phyloP scores from a whole-genome alignment of 169 alveolate genomes.

The Blepharisma undulans region DNA sequence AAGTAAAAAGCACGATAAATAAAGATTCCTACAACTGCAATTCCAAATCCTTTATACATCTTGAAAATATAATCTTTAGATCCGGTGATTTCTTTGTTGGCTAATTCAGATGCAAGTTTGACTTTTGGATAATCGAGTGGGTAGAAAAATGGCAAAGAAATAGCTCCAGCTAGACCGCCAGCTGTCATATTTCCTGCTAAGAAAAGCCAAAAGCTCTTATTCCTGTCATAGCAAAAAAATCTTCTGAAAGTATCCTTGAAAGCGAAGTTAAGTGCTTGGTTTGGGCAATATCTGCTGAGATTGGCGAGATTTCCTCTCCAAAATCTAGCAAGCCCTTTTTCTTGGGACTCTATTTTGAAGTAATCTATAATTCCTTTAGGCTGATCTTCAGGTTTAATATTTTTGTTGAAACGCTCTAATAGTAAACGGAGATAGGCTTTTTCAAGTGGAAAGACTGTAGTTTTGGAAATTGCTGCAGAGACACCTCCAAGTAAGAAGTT shows the following conservation, averaged over 20 bases:
- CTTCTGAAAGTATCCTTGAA: conserved; percentile 94
- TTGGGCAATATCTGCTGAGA: conserved; percentile 96
- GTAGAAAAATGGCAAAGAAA: conserved; percentile 91
- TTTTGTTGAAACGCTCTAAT: conserved; percentile 95
- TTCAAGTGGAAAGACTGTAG: conserved; percentile 98
- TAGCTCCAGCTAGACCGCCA: conserved; percentile 97
- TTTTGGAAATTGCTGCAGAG: conserved; percentile 97
- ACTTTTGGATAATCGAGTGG: conserved; percentile 96
- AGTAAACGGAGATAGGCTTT: conserved; percentile 96
- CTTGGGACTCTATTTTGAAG: conserved; percentile 89
- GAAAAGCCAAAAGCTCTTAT: conserved; percentile 86
- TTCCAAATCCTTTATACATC: conserved; percentile 94
- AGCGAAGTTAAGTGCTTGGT: conserved; percentile 98
- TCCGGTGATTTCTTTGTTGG: too few species aligned
- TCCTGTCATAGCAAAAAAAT: too few species aligned
- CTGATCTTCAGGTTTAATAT: conserved; percentile 91
- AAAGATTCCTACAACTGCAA: conserved; percentile 90
- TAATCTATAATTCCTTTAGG: conserved; percentile 96
- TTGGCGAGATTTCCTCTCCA: conserved; percentile 98
- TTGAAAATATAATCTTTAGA: too few species aligned
- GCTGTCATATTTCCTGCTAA: conserved; percentile 90
- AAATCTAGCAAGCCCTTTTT: conserved; percentile 93
- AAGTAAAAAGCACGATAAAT: neutral
- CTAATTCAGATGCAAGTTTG: conserved; percentile 92
- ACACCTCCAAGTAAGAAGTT: conserved; percentile 97